Evolutionary conservation across 169 alveolate genomes (phyloP).

Genomic region (Nephromyces sp.): DNA sequence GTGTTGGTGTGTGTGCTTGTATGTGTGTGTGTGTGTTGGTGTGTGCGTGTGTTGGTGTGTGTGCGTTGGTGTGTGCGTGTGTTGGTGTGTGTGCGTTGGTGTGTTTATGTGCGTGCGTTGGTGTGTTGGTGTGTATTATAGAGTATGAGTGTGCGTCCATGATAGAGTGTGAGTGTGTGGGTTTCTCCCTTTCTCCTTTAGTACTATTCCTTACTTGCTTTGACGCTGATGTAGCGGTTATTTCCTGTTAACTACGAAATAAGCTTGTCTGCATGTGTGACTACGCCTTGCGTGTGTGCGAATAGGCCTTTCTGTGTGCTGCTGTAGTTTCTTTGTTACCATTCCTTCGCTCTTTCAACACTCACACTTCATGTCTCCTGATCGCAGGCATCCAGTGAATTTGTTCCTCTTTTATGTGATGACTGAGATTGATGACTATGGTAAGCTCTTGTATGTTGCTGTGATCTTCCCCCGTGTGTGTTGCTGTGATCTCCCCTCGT

Average conservation of each 20-base stretch:
- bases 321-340: background rate
- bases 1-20: background rate
- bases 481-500: no score
- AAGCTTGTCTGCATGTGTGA: no score
- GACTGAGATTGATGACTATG: conserved; percentile 69
- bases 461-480: no score
- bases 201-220: background rate
- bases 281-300: background rate
- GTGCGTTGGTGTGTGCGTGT: background rate
- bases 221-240: no score
- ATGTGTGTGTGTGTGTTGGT: no score
- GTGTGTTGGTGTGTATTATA: background rate
- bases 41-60: no score
- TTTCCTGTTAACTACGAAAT: no score
- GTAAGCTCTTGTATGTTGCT: conserved; percentile 24
- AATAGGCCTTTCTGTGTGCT: background rate
- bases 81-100: no score
- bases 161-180: background rate
- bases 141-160: no score
- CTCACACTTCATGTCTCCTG: no score
- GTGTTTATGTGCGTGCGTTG: background rate
- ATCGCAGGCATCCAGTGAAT: conserved; percentile 54
- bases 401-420: conserved; percentile 85
- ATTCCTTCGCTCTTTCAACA: no score
- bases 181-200: background rate